Conservation (phyloP, 2,329 filamentous ascomycete genomes). For the Diaporthe citri region DNA sequence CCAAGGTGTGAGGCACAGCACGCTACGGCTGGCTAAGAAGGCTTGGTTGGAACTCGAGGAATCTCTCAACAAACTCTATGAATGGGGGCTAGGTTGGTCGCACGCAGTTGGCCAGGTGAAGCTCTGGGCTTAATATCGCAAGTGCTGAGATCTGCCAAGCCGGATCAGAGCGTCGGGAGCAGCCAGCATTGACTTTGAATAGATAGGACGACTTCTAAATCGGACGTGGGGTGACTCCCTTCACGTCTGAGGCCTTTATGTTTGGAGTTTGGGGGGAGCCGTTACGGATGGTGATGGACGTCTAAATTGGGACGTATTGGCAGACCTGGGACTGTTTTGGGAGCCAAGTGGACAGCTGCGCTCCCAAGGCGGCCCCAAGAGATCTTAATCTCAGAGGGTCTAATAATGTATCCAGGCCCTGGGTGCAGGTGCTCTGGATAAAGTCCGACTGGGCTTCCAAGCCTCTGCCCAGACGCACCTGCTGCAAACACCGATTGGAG, state of each 20-base stretch:
- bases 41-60: constrained; percentile 29
- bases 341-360: background rate
- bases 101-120: constrained; percentile 26
- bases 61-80: constrained; percentile 22
- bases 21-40: constrained; percentile 19
- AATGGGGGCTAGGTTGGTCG: constrained; percentile 9
- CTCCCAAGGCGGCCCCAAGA: constrained; percentile 23
- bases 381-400: constrained; percentile 5
- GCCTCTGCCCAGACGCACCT: constrained; percentile 3
- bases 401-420: constrained; percentile 23
- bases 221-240: constrained; percentile 15
- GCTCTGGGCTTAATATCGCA: constrained; percentile 25
- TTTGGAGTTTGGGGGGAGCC: constrained; percentile 4
- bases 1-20: constrained; percentile 1
- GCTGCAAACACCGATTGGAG: constrained; percentile 25
- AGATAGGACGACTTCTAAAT: constrained; percentile 22
- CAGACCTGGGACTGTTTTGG: background rate
- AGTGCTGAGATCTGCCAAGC: constrained; percentile 16
- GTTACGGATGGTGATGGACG: constrained; percentile 13
- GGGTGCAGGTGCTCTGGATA: background rate
- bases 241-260: constrained; percentile 17
- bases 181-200: constrained; percentile 7
- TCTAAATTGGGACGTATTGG: constrained; percentile 11
- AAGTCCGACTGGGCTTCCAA: constrained; percentile 22
- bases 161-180: constrained; percentile 29